These are phyloP conservation scores for Pseudozyma pruni DNA, from an alignment of 1,284 basidiomycete species.

Conservation along the genomic window DNA sequence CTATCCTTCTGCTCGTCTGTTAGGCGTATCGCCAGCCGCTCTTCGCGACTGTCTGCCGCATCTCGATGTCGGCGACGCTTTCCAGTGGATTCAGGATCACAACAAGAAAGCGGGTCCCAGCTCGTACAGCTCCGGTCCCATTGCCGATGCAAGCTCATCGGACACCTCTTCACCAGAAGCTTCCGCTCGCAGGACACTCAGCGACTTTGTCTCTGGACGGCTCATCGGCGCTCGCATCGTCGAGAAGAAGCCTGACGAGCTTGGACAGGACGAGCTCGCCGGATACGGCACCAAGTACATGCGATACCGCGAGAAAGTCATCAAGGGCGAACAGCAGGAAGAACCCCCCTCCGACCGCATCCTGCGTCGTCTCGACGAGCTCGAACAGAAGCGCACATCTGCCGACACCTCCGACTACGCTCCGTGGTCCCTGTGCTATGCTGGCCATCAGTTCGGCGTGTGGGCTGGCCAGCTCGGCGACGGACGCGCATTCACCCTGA, in stretches of 20 bases:
- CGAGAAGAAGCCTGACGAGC: slow-evolving; percentile 5
- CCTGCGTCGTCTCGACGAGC: slow-evolving; percentile 35
- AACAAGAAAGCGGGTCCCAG: slow-evolving; percentile 66
- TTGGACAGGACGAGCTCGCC: slow-evolving; percentile 22
- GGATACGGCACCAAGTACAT: slow-evolving; percentile 55
- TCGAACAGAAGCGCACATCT: slow-evolving; percentile 25
- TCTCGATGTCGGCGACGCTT: slow-evolving; percentile 85
- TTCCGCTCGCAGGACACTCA: slow-evolving; percentile 42
- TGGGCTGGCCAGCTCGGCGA: slow-evolving; percentile 99
- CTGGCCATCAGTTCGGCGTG: slow-evolving; percentile 79
- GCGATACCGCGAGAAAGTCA: slow-evolving; percentile 26
- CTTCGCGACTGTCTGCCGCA: slow-evolving; percentile 82
- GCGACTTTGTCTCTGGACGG: slow-evolving; percentile 50
- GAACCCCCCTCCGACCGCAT: slow-evolving; percentile 21
- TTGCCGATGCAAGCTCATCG: slow-evolving; percentile 28
- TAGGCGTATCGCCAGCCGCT: slow-evolving; percentile 76
- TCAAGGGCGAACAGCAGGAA: slow-evolving; percentile 36
- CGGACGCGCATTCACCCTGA: slow-evolving; percentile 87
- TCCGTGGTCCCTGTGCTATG: slow-evolving; percentile 63
- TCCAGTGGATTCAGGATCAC: slow-evolving; percentile 73
- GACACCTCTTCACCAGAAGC: slow-evolving; percentile 12
- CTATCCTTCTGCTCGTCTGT: slow-evolving; percentile 69
- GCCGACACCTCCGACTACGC: slow-evolving; percentile 36
- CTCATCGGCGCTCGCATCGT: slow-evolving; percentile 41
- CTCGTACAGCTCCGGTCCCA: slow-evolving; percentile 61